Evolutionary conservation across 2,329 filamentous ascomycete species (phyloP).

Genomic region (Colletotrichum tropicicola): DNA sequence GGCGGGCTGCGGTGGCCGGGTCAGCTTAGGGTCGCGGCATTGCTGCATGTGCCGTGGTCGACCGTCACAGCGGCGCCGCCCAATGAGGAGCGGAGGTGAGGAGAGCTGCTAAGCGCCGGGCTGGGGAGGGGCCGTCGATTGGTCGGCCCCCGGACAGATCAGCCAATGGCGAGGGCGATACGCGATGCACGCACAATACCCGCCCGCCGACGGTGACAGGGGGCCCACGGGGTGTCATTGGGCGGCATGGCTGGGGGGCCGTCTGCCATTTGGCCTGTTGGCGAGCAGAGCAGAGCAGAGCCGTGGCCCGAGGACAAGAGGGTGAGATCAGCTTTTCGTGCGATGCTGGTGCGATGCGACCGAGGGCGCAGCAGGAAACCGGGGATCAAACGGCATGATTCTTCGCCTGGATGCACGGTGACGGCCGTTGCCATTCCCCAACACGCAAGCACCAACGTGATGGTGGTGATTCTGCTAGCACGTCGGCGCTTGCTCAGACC

Average conservation of each 20-base stretch:
- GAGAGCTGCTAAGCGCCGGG: slow-evolving; percentile 29
- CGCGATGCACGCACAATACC: slow-evolving; percentile 28
- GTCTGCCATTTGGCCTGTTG: background rate
- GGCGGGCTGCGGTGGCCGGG: slow-evolving; percentile 2
- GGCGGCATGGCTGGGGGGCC: background rate
- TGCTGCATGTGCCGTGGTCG: slow-evolving; percentile 30
- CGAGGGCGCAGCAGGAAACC: background rate
- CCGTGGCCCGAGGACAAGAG: slow-evolving; percentile 5
- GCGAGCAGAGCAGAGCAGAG: background rate
- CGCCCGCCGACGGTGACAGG: slow-evolving; percentile 15
- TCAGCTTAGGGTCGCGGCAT: slow-evolving; percentile 22
- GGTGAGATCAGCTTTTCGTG: slow-evolving; percentile 18
- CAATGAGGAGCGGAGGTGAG: slow-evolving; percentile 24
- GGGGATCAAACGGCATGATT: background rate
- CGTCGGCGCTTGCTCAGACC: slow-evolving; percentile 15
- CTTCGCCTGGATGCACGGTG: background rate
- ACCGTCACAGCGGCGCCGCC: slow-evolving; percentile 27
- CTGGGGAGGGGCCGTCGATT: slow-evolving; percentile 27
- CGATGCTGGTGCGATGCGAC: slow-evolving; percentile 26
- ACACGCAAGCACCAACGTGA: background rate
- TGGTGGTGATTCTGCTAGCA: background rate
- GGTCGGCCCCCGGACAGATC: background rate
- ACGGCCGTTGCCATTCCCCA: background rate
- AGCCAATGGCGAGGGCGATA: slow-evolving; percentile 20
- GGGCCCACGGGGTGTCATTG: background rate